A percentile compares a stretch with the other conserved stretches of the same genome.
Evolutionary conservation across 768 basidiomycete species (phyloP).

Genomic region (Boletus rubropictus): DNA sequence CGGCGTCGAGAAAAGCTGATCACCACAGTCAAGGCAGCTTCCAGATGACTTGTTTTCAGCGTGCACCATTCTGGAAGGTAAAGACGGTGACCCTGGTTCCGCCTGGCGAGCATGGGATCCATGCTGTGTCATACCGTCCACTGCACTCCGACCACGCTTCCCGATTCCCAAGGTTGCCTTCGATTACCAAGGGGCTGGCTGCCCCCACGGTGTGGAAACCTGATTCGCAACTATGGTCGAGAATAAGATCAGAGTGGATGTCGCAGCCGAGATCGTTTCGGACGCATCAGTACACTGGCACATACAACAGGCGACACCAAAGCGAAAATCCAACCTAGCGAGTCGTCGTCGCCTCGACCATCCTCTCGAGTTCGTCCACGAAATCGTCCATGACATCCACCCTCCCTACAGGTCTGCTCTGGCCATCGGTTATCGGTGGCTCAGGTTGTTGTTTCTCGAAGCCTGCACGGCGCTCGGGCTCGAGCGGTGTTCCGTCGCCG

Average conservation of each 20-base stretch:
- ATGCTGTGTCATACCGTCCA: not conserved
- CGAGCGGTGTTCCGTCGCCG: constrained; percentile 51
- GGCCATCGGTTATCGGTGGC: not conserved
- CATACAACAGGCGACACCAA: not conserved
- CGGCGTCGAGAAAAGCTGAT: not conserved
- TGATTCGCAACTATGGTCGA: not conserved
- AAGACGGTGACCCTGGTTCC: not conserved
- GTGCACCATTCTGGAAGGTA: not conserved
- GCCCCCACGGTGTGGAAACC: not conserved
- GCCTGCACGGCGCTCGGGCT: constrained; percentile 14
- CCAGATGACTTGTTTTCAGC: too few relatives aligned
- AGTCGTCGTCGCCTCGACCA: constrained; percentile 34
- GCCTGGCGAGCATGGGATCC: not conserved
- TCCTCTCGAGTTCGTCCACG: constrained; percentile 71
- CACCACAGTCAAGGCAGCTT: not conserved
- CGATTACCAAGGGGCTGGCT: not conserved
- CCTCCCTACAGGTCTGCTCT: constrained; percentile 1
- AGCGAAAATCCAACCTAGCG: not conserved
- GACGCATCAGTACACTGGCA: not conserved
- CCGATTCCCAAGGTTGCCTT: not conserved
- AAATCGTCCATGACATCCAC: constrained; percentile 75
- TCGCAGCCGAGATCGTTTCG: not conserved
- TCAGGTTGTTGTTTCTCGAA: constrained; percentile 13
- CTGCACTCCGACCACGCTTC: not conserved
- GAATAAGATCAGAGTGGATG: not conserved